phyloP scores from a whole-genome alignment of 208 protist species.

The Naegleria gruberi region DNA sequence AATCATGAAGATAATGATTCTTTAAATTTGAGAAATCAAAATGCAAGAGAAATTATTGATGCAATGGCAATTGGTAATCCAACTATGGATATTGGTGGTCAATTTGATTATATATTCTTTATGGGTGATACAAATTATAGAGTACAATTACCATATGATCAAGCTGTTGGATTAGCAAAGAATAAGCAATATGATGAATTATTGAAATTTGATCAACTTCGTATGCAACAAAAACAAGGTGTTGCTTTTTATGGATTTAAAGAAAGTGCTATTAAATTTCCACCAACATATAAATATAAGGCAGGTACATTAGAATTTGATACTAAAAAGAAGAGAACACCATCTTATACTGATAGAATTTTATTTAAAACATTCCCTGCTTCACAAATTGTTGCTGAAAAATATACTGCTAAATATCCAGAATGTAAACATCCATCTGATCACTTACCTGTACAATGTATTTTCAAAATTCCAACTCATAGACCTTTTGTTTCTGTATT shows the following conservation, averaged over 20 bases:
- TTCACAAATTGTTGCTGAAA: neutral
- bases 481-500: neutral
- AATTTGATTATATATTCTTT: constrained; percentile 50
- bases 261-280: neutral
- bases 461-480: neutral
- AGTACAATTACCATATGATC: constrained; percentile 61
- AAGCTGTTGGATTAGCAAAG: constrained; percentile 46
- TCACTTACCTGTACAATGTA: neutral
- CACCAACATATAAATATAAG: neutral
- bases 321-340: constrained; percentile 2
- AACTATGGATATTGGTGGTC: constrained; percentile 36
- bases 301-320: neutral
- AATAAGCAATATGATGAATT: constrained; percentile 43
- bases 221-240: neutral
- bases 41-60: constrained; percentile 43
- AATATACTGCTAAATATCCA: neutral
- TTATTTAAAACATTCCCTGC: neutral
- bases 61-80: constrained; percentile 35
- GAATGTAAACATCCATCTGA: neutral
- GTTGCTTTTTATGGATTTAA: neutral
- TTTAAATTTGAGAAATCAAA: constrained; percentile 31
- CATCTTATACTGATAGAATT: constrained; percentile 23
- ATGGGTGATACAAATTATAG: constrained; percentile 56
- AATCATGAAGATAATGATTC: neutral
- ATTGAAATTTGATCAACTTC: constrained; percentile 66